A percentile compares a stretch with the other conserved stretches of the same genome.
phyloP scores from a whole-genome alignment of 345 rosid species.

The Citropsis articulata region DNA sequence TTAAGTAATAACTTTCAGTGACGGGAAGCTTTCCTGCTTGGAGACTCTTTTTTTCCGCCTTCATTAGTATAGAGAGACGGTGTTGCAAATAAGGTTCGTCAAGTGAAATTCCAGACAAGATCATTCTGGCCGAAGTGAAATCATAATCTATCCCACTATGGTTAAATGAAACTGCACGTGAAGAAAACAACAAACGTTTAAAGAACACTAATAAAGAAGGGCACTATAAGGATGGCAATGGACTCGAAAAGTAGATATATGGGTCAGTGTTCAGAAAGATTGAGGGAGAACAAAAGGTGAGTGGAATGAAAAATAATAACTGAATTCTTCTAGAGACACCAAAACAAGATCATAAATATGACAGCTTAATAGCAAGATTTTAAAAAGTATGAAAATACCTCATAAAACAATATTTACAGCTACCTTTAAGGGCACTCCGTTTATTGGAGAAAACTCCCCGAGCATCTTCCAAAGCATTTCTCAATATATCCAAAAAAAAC shows the following conservation, averaged over 20 bases:
- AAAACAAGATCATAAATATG: background rate
- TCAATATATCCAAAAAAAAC: slow-evolving; percentile 48
- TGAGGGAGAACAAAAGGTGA: background rate
- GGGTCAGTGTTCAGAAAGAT: background rate
- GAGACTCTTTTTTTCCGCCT: slow-evolving; percentile 48
- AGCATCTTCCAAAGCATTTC: slow-evolving; percentile 50
- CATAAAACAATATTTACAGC: slow-evolving; percentile 1
- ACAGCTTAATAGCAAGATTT: background rate
- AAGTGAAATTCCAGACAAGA: slow-evolving; percentile 64
- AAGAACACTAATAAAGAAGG: background rate
- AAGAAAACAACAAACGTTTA: background rate
- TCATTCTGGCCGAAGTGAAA: slow-evolving; percentile 41
- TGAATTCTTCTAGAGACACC: background rate
- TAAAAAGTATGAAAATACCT: background rate
- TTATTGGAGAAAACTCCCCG: slow-evolving; percentile 32
- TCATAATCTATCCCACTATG: slow-evolving; percentile 59
- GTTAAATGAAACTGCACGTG: slow-evolving; percentile 45
- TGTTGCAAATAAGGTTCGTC: slow-evolving; percentile 59
- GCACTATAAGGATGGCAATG: background rate
- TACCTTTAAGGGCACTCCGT: slow-evolving; percentile 59
- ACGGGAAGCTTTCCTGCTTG: slow-evolving; percentile 59
- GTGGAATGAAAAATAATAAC: background rate
- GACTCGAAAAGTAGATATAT: background rate
- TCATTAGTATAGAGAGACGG: slow-evolving; percentile 35
- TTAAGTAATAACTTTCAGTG: slow-evolving; percentile 65